phyloP scores from a whole-genome alignment of 805 yeast species.

The Ogataea pini region DNA sequence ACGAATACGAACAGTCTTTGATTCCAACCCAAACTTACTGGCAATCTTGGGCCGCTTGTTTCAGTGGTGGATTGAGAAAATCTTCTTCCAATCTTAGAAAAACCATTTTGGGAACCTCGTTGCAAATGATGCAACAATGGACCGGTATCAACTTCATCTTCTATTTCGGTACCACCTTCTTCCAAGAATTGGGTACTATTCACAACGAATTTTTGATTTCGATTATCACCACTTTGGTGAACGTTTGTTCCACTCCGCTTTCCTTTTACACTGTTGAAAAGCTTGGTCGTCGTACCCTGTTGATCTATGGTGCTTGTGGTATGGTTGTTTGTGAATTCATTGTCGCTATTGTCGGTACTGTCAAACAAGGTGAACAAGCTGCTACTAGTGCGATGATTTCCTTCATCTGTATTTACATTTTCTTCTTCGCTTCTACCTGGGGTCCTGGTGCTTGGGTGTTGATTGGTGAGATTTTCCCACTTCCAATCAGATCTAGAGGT shows the following conservation, averaged over 20 bases:
- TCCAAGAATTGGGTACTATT: slow-evolving; percentile 51
- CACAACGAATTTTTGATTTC: slow-evolving; percentile 47
- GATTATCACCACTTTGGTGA: slow-evolving; percentile 54
- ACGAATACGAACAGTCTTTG: slow-evolving; percentile 44
- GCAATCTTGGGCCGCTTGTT: slow-evolving; percentile 45
- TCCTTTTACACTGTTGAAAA: slow-evolving; percentile 56
- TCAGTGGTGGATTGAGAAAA: slow-evolving; percentile 41
- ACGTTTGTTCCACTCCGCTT: slow-evolving; percentile 53
- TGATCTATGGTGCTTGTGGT: slow-evolving; percentile 51
- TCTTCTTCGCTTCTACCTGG: slow-evolving; percentile 82
- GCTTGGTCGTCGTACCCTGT: slow-evolving; percentile 56
- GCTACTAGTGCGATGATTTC: slow-evolving; percentile 38
- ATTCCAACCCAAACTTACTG: slow-evolving; percentile 38
- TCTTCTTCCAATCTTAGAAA: slow-evolving; percentile 43
- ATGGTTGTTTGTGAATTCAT: slow-evolving; percentile 58
- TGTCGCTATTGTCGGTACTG: slow-evolving; percentile 46
- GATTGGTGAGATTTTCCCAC: slow-evolving; percentile 63
- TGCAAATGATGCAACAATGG: slow-evolving; percentile 65
- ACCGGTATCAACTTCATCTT: slow-evolving; percentile 77
- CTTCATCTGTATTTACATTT: slow-evolving; percentile 61
- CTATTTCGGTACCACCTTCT: slow-evolving; percentile 73
- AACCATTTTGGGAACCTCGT: slow-evolving; percentile 43
- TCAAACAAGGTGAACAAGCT: slow-evolving; percentile 29
- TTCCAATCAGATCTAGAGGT: slow-evolving; percentile 73
- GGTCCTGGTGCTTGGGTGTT: slow-evolving; percentile 79